Conservation (phyloP, 192 early-diverging fungal genomes). For the Endogone sp. region DNA sequence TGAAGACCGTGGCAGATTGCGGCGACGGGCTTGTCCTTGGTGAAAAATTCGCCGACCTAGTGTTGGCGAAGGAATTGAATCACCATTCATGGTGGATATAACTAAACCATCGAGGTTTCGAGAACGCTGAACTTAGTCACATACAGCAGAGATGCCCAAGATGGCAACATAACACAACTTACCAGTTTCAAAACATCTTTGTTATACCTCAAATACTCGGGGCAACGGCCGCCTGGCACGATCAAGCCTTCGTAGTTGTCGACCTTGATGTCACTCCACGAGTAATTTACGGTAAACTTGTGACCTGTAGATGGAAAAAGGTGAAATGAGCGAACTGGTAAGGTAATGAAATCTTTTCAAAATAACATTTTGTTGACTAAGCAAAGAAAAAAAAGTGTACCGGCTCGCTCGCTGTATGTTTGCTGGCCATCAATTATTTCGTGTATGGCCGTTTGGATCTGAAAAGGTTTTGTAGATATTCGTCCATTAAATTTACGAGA, state of each 20-base stretch:
- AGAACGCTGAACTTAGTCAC: no score
- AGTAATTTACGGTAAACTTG: conserved; percentile 34
- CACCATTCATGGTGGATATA: no score
- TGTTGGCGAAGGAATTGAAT: no score
- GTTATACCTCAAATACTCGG: conserved; percentile 52
- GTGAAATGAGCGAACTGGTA: conserved; percentile 8
- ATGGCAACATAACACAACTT: background rate
- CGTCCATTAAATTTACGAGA: no score
- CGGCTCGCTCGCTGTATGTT: conserved; percentile 45
- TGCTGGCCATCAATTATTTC: conserved; percentile 40
- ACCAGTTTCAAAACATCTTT: conserved; percentile 41
- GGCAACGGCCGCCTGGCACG: conserved; percentile 49
- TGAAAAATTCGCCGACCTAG: conserved; percentile 39
- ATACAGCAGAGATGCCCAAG: no score
- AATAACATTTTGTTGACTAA: no score
- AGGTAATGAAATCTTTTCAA: no score
- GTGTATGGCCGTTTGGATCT: conserved; percentile 39
- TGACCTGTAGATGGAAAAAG: conserved; percentile 16
- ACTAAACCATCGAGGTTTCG: no score
- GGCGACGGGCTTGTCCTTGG: conserved; percentile 42
- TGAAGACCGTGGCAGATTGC: conserved; percentile 53
- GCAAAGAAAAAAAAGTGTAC: conserved; percentile 5
- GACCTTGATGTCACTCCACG: conserved; percentile 36
- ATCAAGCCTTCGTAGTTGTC: conserved; percentile 47
- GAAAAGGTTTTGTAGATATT: no score